Base-by-base conservation (phyloP, 148 eudicot species). In the Heliosperma pusillum region DNA sequence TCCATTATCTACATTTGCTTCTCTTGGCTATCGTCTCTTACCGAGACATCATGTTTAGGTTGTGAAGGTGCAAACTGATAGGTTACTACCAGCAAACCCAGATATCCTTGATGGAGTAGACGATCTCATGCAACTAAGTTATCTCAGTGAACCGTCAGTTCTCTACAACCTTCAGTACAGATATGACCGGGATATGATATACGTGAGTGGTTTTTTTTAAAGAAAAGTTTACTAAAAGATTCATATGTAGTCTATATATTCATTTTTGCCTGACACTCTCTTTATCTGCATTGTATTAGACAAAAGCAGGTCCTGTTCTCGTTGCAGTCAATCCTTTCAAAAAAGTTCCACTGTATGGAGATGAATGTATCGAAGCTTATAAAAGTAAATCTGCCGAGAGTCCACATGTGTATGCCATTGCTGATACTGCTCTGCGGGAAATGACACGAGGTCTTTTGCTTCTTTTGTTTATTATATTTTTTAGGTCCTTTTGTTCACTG, bases 91-190 rank as follows among this genome's bases (percentile, higher is more conserved):
- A 52, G 97, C 99, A 63, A 96, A 96, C 77, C 99, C 99, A 53
- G 92, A 89, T 83, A 90, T 96, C 60, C 93, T 96, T 77, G 94
- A 96, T 77, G 97, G 97, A 2, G 97, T 96, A 26, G 97, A 92
- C 80, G 97, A 96, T 87, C 95, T 96, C 72, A 88, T 92, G 93
- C 99, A 96, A 84, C 85, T 96, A 66, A 96, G 99, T 82, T 96
- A 86, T 82, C 81, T 96, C 52, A 87, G 85, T 78, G 99, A 95
- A 66, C 99, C 99, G 63, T 87, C 99, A 56, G 97, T 95, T 12
- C 84, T 95, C 21, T 84, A 92, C 85, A 92, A 95, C 85, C 93
- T 95, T 78, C 90, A 90, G 71, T 90, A 88, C 75, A 85, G 99
- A 92, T 95, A 90, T 69, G 69, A 89, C 44, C 85, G 77, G 61